Conservation (phyloP, 352 stramenopile genomes). For the Phytopythium boreale region DNA sequence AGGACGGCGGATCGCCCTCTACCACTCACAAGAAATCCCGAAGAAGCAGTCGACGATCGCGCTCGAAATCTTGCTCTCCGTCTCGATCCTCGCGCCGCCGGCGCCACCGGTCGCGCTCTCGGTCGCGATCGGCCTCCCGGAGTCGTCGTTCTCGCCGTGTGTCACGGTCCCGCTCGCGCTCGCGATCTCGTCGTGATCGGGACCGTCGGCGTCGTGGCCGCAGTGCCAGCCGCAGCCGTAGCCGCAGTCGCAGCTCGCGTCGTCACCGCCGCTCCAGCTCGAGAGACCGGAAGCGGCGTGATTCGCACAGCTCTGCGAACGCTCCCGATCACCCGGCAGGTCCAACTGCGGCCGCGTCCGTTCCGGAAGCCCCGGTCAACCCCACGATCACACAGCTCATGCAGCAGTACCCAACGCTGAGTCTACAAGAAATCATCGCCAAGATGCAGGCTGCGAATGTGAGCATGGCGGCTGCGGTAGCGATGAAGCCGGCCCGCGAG, state of each 20-base stretch:
- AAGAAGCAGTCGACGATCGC: constrained; percentile 55
- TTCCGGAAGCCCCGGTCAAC: constrained; percentile 39
- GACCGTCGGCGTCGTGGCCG: constrained; percentile 47
- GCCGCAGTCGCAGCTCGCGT: constrained; percentile 47
- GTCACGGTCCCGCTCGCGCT: constrained; percentile 38
- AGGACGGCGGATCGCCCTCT: constrained; percentile 13
- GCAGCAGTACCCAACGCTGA: constrained; percentile 86
- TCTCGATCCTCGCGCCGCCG: constrained; percentile 51
- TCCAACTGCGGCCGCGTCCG: constrained; percentile 8
- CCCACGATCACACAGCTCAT: constrained; percentile 88
- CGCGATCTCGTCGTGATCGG: constrained; percentile 31
- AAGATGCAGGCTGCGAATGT: constrained; percentile 87
- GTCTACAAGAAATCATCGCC: constrained; percentile 85
- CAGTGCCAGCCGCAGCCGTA: constrained; percentile 40
- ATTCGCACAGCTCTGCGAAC: constrained; percentile 51
- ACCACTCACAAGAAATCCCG: constrained; percentile 15
- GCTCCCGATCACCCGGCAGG: constrained; percentile 36
- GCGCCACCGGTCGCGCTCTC: constrained; percentile 49
- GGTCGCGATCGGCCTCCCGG: constrained; percentile 44
- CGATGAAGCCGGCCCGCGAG: constrained; percentile 78
- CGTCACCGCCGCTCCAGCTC: constrained; percentile 62
- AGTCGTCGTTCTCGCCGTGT: constrained; percentile 31
- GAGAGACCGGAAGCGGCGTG: constrained; percentile 37
- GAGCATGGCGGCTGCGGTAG: constrained; percentile 65
- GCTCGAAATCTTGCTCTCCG: constrained; percentile 49